A percentile compares a stretch with the other conserved stretches of the same genome.
Conservation (phyloP, 352 stramenopile species). For the Pythium volutum region DNA sequence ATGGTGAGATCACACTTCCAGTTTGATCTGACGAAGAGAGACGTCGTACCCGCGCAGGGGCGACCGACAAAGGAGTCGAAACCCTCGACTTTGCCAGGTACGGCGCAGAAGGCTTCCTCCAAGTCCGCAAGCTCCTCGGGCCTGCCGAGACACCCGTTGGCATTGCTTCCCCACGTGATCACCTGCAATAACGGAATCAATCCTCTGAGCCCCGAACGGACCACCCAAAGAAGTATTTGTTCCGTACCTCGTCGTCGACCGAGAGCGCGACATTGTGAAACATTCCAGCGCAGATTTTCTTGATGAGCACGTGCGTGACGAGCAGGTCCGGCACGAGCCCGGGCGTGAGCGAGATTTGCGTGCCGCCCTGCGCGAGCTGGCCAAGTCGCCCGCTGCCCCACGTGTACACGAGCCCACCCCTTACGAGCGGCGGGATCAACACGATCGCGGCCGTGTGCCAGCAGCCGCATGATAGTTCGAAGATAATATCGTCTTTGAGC, state of each 20-base stretch:
- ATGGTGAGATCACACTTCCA: background rate
- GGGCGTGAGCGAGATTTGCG: slow-evolving; percentile 66
- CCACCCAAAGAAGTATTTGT: too few species aligned
- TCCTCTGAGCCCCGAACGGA: background rate
- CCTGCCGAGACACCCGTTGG: slow-evolving; percentile 85
- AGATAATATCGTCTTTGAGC: slow-evolving; percentile 70
- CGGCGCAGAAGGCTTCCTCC: slow-evolving; percentile 79
- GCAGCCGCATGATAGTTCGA: slow-evolving; percentile 73
- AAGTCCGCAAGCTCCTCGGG: slow-evolving; percentile 62
- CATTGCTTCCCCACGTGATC: slow-evolving; percentile 92
- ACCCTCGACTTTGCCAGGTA: slow-evolving; percentile 70
- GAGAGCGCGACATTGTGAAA: slow-evolving; percentile 92
- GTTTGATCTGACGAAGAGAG: too few species aligned
- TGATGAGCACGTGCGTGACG: slow-evolving; percentile 77
- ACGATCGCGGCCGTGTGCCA: slow-evolving; percentile 91
- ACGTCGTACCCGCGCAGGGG: slow-evolving; percentile 57
- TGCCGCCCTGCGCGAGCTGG: slow-evolving; percentile 67
- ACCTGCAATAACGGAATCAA: background rate
- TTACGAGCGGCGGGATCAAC: slow-evolving; percentile 80
- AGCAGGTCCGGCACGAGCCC: slow-evolving; percentile 82
- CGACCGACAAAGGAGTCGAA: slow-evolving; percentile 68
- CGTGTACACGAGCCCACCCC: slow-evolving; percentile 88
- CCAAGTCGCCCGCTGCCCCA: slow-evolving; percentile 93
- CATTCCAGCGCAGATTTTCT: slow-evolving; percentile 81
- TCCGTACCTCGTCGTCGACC: slow-evolving; percentile 88